Evolutionary conservation across 192 early-diverging fungal genomes (phyloP), one percentile per base, ranked within the genome.

Genomic region (Coemansia sp.): DNA sequence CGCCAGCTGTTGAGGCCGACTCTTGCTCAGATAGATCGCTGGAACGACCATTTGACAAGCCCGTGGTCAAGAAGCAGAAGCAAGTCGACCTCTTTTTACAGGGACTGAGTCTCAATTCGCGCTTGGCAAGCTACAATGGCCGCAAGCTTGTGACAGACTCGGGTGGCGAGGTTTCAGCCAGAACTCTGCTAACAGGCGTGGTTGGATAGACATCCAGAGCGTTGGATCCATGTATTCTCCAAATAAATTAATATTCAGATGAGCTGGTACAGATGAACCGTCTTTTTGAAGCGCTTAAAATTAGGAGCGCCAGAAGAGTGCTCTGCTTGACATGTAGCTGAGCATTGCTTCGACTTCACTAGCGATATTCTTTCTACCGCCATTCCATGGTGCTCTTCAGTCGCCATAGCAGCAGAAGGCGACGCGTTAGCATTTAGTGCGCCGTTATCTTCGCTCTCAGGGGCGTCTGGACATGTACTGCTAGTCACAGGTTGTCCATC

Each of bases 281-380:
- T 81, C 57, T 81, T 81, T 55, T 60, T 69, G 57, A 81, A 81
- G 37, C 67, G 68, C 68, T 81, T 81, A 63, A 70, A 81, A 62
- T 81, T 81, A 19, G 78, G 72, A 23, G 19, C 23, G 3, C 46
- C 43, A 1, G 26, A 33, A 14, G 30, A 32, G 28, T 35, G 55
- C 30, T 57, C 43, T 30, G 42, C 52, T 58, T 55, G 65, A 13
- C 44, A 32, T 39, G 32, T 17, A 32, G 55, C 14, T 4, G 13
- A 13, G 28, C 8, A 17, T n/a, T 35, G 55, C 13, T 33, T 57
- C 32, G 14, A 32, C 30, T 10, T 57, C 55, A 33, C 30, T 33
- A 57, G 16, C 30, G 55, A 33, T 32, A 57, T 32, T 57, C 16
- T 30, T 17, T 57, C 30, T 17, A 57, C 55, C 10, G 14, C 32